Conservation (phyloP, 2,329 filamentous ascomycete genomes). For the Lojkania enalia region DNA sequence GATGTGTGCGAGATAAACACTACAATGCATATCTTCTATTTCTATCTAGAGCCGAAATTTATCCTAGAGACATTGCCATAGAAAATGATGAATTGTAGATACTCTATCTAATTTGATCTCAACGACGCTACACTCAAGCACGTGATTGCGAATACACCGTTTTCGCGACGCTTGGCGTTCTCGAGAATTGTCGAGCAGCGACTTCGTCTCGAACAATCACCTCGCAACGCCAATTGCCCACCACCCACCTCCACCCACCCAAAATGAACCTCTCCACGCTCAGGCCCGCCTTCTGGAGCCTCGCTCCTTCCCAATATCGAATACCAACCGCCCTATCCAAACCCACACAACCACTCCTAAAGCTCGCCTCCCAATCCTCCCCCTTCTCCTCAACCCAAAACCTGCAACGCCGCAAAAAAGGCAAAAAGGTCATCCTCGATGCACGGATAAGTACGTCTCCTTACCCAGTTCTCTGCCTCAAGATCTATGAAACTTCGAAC, state of each 20-base stretch:
- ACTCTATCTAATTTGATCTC: too few species aligned
- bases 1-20: too few species aligned
- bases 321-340: constrained; percentile 11
- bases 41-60: too few species aligned
- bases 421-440: constrained; percentile 25
- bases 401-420: constrained; percentile 31
- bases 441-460: constrained; percentile 38
- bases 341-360: constrained; percentile 17
- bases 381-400: constrained; percentile 37
- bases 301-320: constrained; percentile 15
- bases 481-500: background rate
- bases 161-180: too few species aligned
- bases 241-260: constrained; percentile 10
- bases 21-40: too few species aligned
- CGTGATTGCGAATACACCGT: too few species aligned
- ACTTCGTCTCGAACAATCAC: too few species aligned
- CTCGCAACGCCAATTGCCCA: constrained; percentile 15
- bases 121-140: too few species aligned
- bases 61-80: too few species aligned
- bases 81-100: too few species aligned
- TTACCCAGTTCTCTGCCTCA: constrained; percentile 1
- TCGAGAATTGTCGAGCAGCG: too few species aligned
- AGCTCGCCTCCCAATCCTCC: constrained; percentile 18
- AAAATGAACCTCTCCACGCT: constrained; percentile 34
- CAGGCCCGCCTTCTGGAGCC: constrained; percentile 22